phyloP scores from a whole-genome alignment of 306 rosid species.

The Vachellia collinsii region DNA sequence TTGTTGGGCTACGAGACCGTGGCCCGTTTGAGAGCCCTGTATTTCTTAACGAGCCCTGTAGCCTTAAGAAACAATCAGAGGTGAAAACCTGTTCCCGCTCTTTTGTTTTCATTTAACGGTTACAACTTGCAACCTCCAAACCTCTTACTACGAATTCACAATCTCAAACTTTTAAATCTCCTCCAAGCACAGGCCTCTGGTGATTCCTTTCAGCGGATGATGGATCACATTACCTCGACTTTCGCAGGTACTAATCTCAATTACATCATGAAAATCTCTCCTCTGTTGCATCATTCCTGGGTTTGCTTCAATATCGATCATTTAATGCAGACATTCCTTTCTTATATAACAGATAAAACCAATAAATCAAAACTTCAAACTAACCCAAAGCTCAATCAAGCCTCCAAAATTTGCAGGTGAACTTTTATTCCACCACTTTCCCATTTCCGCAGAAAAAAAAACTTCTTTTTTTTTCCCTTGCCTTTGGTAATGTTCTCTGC shows the following conservation, averaged over 20 bases:
- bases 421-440: not conserved
- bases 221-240: not conserved
- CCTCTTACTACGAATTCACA: not conserved
- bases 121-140: not conserved
- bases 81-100: constrained; percentile 7
- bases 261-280: not conserved
- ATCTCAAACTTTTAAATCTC: not conserved
- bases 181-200: not conserved
- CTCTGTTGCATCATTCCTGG: not conserved
- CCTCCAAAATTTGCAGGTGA: not conserved
- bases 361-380: not conserved
- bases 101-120: not conserved
- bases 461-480: not conserved
- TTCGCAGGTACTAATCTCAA: not conserved
- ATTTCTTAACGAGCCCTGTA: not conserved
- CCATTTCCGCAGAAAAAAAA: not conserved
- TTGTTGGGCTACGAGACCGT: not conserved
- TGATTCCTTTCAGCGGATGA: not conserved
- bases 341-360: not conserved
- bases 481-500: not conserved
- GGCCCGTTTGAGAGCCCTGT: not conserved
- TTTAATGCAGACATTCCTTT: not conserved
- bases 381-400: not conserved
- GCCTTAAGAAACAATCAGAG: not conserved
- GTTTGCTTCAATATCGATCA: constrained; percentile 15